Percentiles rank a stretch among this genome's conserved stretches.
Evolutionary conservation across 2,329 filamentous ascomycete genomes (phyloP).

Genomic region (Fusarium sp.): DNA sequence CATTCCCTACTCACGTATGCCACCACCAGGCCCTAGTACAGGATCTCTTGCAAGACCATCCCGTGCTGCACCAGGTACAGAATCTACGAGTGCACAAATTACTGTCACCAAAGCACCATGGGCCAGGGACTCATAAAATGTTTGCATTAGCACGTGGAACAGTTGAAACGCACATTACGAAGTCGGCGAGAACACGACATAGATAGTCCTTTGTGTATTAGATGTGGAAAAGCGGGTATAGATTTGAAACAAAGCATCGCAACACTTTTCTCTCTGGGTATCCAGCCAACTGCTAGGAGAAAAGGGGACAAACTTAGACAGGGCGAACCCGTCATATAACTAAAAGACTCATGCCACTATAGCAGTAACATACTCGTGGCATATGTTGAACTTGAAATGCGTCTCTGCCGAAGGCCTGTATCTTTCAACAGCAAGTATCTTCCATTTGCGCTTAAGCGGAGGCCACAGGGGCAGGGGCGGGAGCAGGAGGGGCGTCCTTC

Average conservation of each 20-base stretch:
- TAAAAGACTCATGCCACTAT: slow-evolving; percentile 7
- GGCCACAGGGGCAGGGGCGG: slow-evolving; percentile 43
- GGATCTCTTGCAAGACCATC: slow-evolving; percentile 45
- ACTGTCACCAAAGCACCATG: slow-evolving; percentile 62
- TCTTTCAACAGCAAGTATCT: slow-evolving; percentile 3
- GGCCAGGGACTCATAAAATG: slow-evolving; percentile 52
- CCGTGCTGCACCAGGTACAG: slow-evolving; percentile 39
- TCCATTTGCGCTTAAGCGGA: slow-evolving; percentile 34
- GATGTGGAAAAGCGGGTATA: slow-evolving; percentile 51
- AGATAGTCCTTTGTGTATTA: slow-evolving; percentile 37
- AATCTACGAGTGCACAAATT: slow-evolving; percentile 55
- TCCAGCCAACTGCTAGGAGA: slow-evolving; percentile 50
- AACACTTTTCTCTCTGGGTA: slow-evolving; percentile 49
- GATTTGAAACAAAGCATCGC: slow-evolving; percentile 48
- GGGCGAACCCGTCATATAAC: slow-evolving; percentile 4
- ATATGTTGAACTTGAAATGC: slow-evolving; percentile 11
- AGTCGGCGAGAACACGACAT: slow-evolving; percentile 10
- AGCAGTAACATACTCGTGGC: slow-evolving; percentile 8
- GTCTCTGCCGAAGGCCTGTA: slow-evolving; percentile 2
- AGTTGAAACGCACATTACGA: not conserved
- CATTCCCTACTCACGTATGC: slow-evolving; percentile 56
- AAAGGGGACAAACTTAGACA: slow-evolving; percentile 35
- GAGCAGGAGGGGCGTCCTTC: slow-evolving; percentile 41
- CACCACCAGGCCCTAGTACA: slow-evolving; percentile 48
- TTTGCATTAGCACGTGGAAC: not conserved